These are phyloP conservation scores for Elsinoe fawcettii DNA, from an alignment of 2,329 filamentous ascomycete genomes.

Conservation along the genomic window DNA sequence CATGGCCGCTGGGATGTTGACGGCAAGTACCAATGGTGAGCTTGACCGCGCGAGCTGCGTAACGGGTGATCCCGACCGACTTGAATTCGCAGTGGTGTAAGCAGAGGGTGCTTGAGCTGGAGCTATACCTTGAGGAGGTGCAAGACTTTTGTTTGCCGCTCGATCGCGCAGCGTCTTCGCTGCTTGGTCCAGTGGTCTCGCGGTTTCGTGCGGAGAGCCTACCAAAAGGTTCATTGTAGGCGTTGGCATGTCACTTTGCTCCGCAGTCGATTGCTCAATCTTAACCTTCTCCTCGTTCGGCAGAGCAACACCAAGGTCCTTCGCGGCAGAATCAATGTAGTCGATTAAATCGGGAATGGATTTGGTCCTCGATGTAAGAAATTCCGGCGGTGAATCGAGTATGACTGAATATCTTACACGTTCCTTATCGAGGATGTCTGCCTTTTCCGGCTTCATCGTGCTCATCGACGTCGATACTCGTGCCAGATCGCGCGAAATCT, in stretches of 20 bases:
- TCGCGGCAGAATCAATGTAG: constrained; percentile 31
- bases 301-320: constrained; percentile 31
- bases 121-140: background rate
- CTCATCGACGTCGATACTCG: constrained; percentile 20
- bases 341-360: constrained; percentile 31
- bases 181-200: background rate
- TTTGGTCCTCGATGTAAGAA: constrained; percentile 23
- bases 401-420: constrained; percentile 17
- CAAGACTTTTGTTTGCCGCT: constrained; percentile 8
- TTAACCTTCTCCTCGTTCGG: constrained; percentile 5
- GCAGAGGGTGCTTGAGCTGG: background rate
- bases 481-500: constrained; percentile 24
- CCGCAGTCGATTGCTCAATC: background rate
- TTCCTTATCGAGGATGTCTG: constrained; percentile 19
- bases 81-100: constrained; percentile 3
- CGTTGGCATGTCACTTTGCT: background rate
- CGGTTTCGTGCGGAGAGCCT: constrained; percentile 6
- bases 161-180: background rate
- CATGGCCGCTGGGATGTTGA: background rate
- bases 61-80: background rate
- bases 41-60: background rate
- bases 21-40: background rate
- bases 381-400: constrained; percentile 27
- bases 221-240: background rate
- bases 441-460: constrained; percentile 20